Conservation (phyloP, 2,329 filamentous ascomycete species). For the Botryotinia convoluta region DNA sequence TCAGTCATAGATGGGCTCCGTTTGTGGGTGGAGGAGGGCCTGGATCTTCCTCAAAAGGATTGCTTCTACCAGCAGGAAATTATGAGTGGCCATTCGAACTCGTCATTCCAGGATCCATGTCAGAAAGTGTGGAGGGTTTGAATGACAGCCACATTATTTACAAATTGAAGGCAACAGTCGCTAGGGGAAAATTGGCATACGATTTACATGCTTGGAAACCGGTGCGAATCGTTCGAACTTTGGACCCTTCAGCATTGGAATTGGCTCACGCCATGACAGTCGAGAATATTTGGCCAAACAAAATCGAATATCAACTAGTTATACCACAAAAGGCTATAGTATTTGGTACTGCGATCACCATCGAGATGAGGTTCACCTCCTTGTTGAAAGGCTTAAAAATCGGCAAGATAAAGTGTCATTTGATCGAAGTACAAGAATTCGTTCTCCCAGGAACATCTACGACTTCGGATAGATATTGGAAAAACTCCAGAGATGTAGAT, state of each 20-base stretch:
- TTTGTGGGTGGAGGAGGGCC: constrained; percentile 56
- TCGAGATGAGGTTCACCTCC: constrained; percentile 85
- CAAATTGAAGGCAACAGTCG: constrained; percentile 85
- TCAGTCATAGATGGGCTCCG: constrained; percentile 66
- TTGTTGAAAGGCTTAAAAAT: constrained; percentile 84
- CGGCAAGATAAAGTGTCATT: constrained; percentile 74
- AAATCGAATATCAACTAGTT: constrained; percentile 91
- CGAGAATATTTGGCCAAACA: constrained; percentile 97
- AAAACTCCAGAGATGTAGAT: constrained; percentile 62
- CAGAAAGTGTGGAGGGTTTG: constrained; percentile 90
- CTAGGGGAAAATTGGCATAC: constrained; percentile 82
- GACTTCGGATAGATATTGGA: constrained; percentile 55
- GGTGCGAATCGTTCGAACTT: constrained; percentile 72
- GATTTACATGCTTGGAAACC: constrained; percentile 79
- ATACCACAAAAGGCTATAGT: constrained; percentile 93
- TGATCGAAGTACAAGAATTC: constrained; percentile 77
- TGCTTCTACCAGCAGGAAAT: constrained; percentile 66
- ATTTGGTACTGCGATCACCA: constrained; percentile 80
- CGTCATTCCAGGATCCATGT: constrained; percentile 66
- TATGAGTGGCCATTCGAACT: constrained; percentile 82
- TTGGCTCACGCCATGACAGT: constrained; percentile 88
- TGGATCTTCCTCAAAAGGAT: constrained; percentile 49
- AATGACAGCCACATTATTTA: constrained; percentile 85
- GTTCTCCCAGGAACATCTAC: constrained; percentile 48
- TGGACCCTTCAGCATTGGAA: constrained; percentile 73